Percentiles rank a stretch among this genome's conserved stretches.
phyloP scores from a whole-genome alignment of 192 early-diverging fungal species.

The Funneliformis mosseae region DNA sequence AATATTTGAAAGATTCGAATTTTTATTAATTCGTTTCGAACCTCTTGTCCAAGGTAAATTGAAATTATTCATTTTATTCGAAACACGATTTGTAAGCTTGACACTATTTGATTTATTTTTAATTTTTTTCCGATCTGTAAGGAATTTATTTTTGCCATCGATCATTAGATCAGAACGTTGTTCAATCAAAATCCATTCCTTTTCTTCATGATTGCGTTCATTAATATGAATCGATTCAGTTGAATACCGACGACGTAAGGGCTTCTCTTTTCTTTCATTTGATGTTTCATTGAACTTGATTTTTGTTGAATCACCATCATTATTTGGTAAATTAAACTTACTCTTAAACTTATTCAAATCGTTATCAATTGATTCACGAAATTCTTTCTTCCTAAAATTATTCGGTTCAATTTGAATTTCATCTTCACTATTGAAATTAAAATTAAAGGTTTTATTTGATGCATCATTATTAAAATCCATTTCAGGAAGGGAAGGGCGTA shows the following conservation, averaged over 20 bases:
- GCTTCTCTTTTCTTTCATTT: neutral
- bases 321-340: neutral
- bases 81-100: too few relatives aligned
- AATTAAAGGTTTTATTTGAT: neutral
- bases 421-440: too few relatives aligned
- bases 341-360: neutral
- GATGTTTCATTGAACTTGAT: neutral
- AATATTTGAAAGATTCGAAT: too few relatives aligned
- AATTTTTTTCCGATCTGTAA: neutral
- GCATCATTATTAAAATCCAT: neutral
- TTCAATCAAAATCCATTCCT: constrained; percentile 3
- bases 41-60: too few relatives aligned
- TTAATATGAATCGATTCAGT: constrained; percentile 12
- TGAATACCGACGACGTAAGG: neutral
- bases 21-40: too few relatives aligned
- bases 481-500: neutral
- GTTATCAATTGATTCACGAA: neutral
- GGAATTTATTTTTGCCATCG: constrained; percentile 7
- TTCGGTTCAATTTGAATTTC: neutral
- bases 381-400: constrained; percentile 1
- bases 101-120: too few relatives aligned
- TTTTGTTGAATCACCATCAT: neutral
- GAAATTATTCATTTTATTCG: too few relatives aligned
- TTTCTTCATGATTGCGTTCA: neutral
- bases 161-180: constrained; percentile 14